phyloP scores from a whole-genome alignment of 2,329 filamentous ascomycete genomes.

The Xylariaceae sp. region DNA sequence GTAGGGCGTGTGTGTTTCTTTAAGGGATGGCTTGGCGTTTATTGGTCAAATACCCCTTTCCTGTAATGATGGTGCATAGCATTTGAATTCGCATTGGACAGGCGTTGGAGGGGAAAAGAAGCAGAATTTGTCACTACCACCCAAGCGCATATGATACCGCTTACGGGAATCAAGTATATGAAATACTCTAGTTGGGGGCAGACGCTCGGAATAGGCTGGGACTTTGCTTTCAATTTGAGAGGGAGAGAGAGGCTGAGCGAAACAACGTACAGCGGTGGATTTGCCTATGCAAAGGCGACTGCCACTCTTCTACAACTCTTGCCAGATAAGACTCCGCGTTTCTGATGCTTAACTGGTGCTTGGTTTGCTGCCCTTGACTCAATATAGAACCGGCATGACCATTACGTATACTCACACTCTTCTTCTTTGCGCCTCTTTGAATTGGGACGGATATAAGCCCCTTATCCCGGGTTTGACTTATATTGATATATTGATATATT shows the following conservation, averaged over 20 bases:
- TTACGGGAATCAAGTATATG: no score
- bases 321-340: not conserved
- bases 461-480: no score
- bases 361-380: not conserved
- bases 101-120: not conserved
- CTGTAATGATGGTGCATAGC: slow-evolving; percentile 19
- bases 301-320: no score
- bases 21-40: slow-evolving; percentile 13
- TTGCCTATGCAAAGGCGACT: no score
- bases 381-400: not conserved
- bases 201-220: no score
- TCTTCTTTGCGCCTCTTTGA: not conserved
- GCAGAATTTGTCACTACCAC: no score
- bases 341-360: not conserved
- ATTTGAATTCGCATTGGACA: slow-evolving; percentile 6
- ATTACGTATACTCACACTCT: not conserved
- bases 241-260: no score
- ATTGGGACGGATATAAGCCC: no score
- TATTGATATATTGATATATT: not conserved
- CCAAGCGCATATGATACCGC: no score
- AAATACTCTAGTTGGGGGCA: no score
- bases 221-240: no score
- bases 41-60: slow-evolving; percentile 21
- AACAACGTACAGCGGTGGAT: no score
- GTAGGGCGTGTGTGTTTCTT: not conserved